Conservation (phyloP, 2,329 filamentous ascomycete species). For the Fusarium sp. region DNA sequence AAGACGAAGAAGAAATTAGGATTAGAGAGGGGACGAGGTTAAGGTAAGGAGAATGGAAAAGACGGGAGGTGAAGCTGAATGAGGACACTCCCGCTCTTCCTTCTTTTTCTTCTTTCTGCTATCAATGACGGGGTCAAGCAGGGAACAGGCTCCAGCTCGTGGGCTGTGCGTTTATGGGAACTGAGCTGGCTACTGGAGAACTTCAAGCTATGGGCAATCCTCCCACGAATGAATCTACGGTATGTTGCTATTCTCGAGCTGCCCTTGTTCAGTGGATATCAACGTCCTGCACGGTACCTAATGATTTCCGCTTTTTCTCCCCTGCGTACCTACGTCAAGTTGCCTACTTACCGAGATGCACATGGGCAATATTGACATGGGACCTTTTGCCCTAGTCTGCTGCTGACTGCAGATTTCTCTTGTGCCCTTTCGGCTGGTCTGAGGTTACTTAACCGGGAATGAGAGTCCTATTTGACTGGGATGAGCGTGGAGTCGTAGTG, state of each 20-base stretch:
- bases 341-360: slow-evolving; percentile 24
- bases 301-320: slow-evolving; percentile 44
- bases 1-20: slow-evolving; percentile 17
- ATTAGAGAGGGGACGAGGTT: slow-evolving; percentile 24
- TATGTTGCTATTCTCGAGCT: slow-evolving; percentile 29
- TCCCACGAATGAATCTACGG: not conserved
- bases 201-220: slow-evolving; percentile 6
- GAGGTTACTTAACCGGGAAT: slow-evolving; percentile 17
- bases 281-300: slow-evolving; percentile 39
- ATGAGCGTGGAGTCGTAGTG: slow-evolving; percentile 46
- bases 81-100: slow-evolving; percentile 27
- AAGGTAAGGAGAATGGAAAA: slow-evolving; percentile 25
- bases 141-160: slow-evolving; percentile 35
- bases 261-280: slow-evolving; percentile 28
- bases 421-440: slow-evolving; percentile 4
- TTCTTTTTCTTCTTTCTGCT: slow-evolving; percentile 13
- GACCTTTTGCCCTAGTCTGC: slow-evolving; percentile 1
- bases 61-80: slow-evolving; percentile 26
- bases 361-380: slow-evolving; percentile 13
- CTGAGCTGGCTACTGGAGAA: slow-evolving; percentile 28
- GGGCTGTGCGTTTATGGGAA: slow-evolving; percentile 42
- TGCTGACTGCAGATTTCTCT: slow-evolving; percentile 36
- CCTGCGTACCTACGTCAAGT: slow-evolving; percentile 43
- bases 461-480: slow-evolving; percentile 34
- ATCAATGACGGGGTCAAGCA: slow-evolving; percentile 26